Base-by-base conservation (phyloP, 225 moss, liverwort and hornwort genomes). In the Pleurozium schreberi region DNA sequence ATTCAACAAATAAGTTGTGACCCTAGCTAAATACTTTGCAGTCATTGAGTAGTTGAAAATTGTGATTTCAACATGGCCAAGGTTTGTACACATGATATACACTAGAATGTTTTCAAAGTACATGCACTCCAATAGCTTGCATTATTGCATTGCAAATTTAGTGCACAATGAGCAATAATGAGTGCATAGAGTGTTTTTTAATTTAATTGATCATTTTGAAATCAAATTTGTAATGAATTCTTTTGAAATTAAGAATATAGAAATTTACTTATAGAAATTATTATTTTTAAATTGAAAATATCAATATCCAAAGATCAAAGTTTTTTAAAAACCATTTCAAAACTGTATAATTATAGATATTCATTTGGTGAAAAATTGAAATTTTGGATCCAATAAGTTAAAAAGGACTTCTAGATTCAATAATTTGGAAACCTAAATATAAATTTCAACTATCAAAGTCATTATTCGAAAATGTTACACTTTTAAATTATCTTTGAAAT, bases 41-140 rank as follows among this genome's bases (percentile, higher is more conserved):
- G 1, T 42, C 14, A 15, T 15, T 42, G 17, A 43, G 3, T 43
- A 17, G 17, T 71, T 71, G 17, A 5, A 71, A 71, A 43, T 71
- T 0, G 0, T 1, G 0, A 0, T 43, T 40, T 69, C 5, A 69
- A 11, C 9, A 67, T 74, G 0, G 11, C 6, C 1, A 73, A 30
- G 47, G 74, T 30, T 47, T 30, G n/a, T n/a, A n/a, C n/a, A n/a
- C n/a, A n/a, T n/a, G n/a, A n/a, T n/a, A n/a, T n/a, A n/a, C n/a
- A n/a, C n/a, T n/a, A n/a, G n/a, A n/a, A n/a, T n/a, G 30, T 42
- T 43, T 43, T 27, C 5, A 71, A 71, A 4, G 5, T 27, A 16
- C 0, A 0, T 2, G 3, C 14, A 26, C 16, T 43, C 15, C 15
- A 70, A 16, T 43, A 8, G 23, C 43, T 43, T 26, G 14, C 42